A percentile compares a stretch with the other conserved stretches of the same genome.
Conservation (phyloP, 2,329 filamentous ascomycete species). For the Parastagonospora avenae region DNA sequence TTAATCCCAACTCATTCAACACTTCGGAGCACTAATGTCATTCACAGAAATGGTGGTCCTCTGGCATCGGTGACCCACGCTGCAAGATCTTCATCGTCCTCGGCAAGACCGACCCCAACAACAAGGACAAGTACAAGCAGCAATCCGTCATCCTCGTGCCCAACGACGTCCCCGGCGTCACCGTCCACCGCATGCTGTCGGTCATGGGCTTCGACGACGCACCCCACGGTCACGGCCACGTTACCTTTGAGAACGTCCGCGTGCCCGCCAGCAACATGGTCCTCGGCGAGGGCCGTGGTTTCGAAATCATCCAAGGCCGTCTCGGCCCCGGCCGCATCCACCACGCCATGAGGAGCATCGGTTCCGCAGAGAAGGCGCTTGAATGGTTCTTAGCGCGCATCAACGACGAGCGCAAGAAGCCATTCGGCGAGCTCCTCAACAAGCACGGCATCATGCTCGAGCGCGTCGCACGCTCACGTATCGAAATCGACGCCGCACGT, state of each 20-base stretch:
- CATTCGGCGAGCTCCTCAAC: constrained; percentile 85
- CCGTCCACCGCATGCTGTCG: constrained; percentile 88
- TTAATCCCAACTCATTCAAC: too few species aligned
- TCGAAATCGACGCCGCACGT: constrained; percentile 92
- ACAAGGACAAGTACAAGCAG: constrained; percentile 81
- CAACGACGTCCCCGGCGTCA: constrained; percentile 79
- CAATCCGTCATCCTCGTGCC: constrained; percentile 94
- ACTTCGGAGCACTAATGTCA: constrained; percentile 53
- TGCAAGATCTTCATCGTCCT: constrained; percentile 96
- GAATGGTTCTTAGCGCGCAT: constrained; percentile 95
- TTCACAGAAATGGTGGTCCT: constrained; percentile 98
- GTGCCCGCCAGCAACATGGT: constrained; percentile 85
- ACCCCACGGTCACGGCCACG: constrained; percentile 96
- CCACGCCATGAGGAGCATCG: constrained; percentile 95
- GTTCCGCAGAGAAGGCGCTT: constrained; percentile 85
- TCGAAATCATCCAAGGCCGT: constrained; percentile 97
- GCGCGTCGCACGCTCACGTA: constrained; percentile 88
- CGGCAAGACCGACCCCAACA: constrained; percentile 83
- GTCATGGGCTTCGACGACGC: constrained; percentile 98
- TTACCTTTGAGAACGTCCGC: constrained; percentile 86
- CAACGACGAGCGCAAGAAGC: constrained; percentile 88
- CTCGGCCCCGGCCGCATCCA: constrained; percentile 96
- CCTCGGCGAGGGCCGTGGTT: constrained; percentile 89
- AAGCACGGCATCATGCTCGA: constrained; percentile 95
- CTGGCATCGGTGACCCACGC: constrained; percentile 88